Conservation (phyloP, 495 filamentous ascomycete genomes). For the Xylaria intraflava region DNA sequence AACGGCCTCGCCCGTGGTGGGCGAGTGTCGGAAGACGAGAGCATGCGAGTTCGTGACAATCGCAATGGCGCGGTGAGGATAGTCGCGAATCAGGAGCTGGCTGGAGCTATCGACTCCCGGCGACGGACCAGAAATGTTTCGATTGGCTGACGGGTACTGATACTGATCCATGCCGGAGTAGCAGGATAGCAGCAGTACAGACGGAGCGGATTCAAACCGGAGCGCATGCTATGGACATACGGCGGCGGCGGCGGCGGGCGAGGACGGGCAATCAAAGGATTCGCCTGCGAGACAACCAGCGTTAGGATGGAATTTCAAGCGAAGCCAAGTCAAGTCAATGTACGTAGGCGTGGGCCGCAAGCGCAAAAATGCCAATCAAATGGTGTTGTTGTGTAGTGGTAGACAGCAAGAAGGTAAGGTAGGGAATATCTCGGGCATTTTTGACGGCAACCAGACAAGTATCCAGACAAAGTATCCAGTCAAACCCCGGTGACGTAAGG, state of each 20-base stretch:
- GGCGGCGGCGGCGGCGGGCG: not conserved
- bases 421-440: too few species aligned
- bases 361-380: too few species aligned
- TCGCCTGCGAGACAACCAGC: not conserved
- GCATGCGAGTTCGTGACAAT: conserved; percentile 70
- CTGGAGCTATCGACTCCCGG: conserved; percentile 42
- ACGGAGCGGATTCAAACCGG: conserved; percentile 10
- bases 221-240: conserved; percentile 22
- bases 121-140: conserved; percentile 20
- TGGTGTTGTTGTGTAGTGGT: too few species aligned
- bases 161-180: conserved; percentile 31
- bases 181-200: conserved; percentile 22
- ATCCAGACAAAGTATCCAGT: too few species aligned
- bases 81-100: conserved; percentile 62
- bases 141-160: conserved; percentile 20
- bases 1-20: conserved; percentile 46
- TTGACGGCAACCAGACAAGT: too few species aligned
- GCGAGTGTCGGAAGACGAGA: conserved; percentile 73
- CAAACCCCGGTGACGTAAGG: too few species aligned
- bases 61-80: conserved; percentile 78
- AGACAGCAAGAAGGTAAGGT: too few species aligned
- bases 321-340: too few species aligned
- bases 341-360: not conserved
- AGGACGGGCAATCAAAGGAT: not conserved
- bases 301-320: not conserved